Percentiles rank a stretch among this genome's conserved stretches.
Conservation (phyloP, 306 rosid species). For the Aeschynomene evenia region DNA sequence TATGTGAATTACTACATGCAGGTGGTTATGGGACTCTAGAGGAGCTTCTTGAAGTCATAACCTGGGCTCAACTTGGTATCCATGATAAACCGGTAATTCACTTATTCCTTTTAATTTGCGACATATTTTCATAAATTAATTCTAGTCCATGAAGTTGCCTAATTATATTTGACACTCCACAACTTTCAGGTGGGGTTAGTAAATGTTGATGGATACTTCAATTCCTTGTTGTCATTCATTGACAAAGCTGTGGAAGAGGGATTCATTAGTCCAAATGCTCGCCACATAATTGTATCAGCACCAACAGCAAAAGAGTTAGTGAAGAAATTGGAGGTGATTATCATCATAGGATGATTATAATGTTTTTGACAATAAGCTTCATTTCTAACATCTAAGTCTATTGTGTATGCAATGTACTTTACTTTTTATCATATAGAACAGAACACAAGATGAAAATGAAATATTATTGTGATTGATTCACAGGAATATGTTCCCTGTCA, state of each 20-base stretch:
- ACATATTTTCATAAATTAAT: neutral
- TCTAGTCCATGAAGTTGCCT: neutral
- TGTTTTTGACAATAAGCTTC: neutral
- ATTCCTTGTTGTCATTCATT: slow-evolving; percentile 76
- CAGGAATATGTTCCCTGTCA: slow-evolving; percentile 95
- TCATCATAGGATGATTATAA: neutral
- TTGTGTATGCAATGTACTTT: neutral
- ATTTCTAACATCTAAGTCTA: neutral
- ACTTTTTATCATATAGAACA: neutral
- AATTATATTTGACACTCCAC: slow-evolving; percentile 17
- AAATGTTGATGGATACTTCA: slow-evolving; percentile 96
- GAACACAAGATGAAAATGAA: neutral
- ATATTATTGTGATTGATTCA: neutral
- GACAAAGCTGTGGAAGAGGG: slow-evolving; percentile 99
- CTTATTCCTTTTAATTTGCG: slow-evolving; percentile 15
- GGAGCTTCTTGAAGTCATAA: slow-evolving; percentile 95
- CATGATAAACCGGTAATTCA: slow-evolving; percentile 87
- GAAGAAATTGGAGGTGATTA: slow-evolving; percentile 88
- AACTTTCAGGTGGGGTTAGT: slow-evolving; percentile 80
- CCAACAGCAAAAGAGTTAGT: slow-evolving; percentile 86
- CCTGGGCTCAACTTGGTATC: slow-evolving; percentile 99
- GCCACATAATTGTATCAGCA: slow-evolving; percentile 89
- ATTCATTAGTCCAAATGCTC: slow-evolving; percentile 85
- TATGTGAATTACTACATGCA: slow-evolving; percentile 38
- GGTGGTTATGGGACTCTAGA: slow-evolving; percentile 99